Evolutionary conservation across 495 filamentous ascomycete genomes (phyloP).

Genomic region (Penicillium lagena): DNA sequence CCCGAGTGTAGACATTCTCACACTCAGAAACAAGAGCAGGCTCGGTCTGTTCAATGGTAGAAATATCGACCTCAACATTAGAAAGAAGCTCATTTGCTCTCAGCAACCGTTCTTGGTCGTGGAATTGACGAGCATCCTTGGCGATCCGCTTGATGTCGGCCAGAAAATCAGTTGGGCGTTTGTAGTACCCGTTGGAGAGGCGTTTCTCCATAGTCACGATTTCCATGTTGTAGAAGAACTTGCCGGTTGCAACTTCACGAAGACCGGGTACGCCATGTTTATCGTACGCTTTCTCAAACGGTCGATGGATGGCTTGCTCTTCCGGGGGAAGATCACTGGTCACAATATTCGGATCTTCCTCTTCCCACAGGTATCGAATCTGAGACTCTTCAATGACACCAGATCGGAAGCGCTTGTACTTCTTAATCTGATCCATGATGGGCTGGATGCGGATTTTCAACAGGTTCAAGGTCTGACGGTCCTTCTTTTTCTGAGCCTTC

Average conservation of each 20-base stretch:
- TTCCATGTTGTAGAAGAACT: slow-evolving; percentile 92
- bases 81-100: slow-evolving; percentile 85
- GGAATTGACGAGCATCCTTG: slow-evolving; percentile 70
- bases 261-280: slow-evolving; percentile 68
- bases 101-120: slow-evolving; percentile 69
- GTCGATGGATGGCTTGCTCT: slow-evolving; percentile 51
- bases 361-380: slow-evolving; percentile 75
- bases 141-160: slow-evolving; percentile 75
- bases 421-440: slow-evolving; percentile 91
- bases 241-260: slow-evolving; percentile 59
- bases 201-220: slow-evolving; percentile 91
- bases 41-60: slow-evolving; percentile 55
- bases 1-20: slow-evolving; percentile 67
- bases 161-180: slow-evolving; percentile 78
- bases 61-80: slow-evolving; percentile 89
- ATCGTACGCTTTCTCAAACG: slow-evolving; percentile 69
- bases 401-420: slow-evolving; percentile 75
- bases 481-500: slow-evolving; percentile 71
- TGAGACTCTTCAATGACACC: slow-evolving; percentile 66
- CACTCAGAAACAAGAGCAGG: slow-evolving; percentile 62
- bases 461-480: slow-evolving; percentile 72
- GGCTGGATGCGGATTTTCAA: slow-evolving; percentile 84
- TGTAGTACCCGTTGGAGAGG: slow-evolving; percentile 91
- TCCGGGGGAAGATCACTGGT: slow-evolving; percentile 65
- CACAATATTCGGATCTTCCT: slow-evolving; percentile 74